Base-by-base conservation (phyloP, 2,329 filamentous ascomycete species). In the Sporothrix inflata region DNA sequence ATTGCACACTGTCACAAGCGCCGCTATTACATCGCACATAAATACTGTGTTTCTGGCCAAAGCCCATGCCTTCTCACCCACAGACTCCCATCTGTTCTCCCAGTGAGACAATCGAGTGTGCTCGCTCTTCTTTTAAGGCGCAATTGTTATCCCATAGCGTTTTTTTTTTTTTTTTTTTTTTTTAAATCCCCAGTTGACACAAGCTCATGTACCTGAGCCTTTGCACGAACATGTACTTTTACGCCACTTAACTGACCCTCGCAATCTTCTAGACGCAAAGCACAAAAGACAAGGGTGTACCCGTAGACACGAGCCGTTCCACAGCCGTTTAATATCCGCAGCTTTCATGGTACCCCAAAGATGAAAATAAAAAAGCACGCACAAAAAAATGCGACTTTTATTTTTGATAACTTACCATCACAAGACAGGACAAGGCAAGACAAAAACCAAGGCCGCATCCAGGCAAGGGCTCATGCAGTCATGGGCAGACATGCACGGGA, bases 101-200 rank as follows among this genome's bases (percentile, higher is more conserved):
- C 2, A 47, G 42, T 4, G 42, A 47, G 42, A 47, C 6, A 47
- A 16, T 47, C 30, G 1, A 4, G 42, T 16, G 14, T 14, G 42
- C 42, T 47, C 14, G 1, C 14, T 16, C 42, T 4, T 19, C 12
- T 16, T 47, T 47, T 3, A 12, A 16, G 12, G 42, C 16, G 42
- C 3, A 19, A 4, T 6, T 16, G 14, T 47, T 19, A 16, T 19
- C 42, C 14, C 42, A 19, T 47, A 47, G 42, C 16, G 16, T 4
- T 47, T 4, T 4, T 4, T 1, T 16, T 4, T 4, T 4, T 1
- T 16, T 4, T 4, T 4, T 1, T 16, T n/a, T n/a, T 4, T 4
- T 4, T 1, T 16, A 47, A 0, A 12, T 16, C 16, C 42, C 42
- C 16, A 19, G 42, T 47, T 47, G 19, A 47, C 19, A 6, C 5